Evolutionary conservation across 1,284 basidiomycete species (phyloP).

Genomic region (Erythrobasidium hasegawianum): DNA sequence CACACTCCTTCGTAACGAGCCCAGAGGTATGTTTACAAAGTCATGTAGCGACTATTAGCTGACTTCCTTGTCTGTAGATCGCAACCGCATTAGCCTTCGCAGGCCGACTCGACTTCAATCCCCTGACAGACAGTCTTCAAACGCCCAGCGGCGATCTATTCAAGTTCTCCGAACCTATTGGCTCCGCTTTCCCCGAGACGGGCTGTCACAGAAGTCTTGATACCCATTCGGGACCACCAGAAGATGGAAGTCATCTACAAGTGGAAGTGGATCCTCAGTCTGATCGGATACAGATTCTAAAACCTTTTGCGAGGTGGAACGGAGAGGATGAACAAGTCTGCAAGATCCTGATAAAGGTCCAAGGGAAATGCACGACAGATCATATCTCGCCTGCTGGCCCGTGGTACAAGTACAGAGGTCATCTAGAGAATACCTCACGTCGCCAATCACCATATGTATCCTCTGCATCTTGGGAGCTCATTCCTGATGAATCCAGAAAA

Average conservation of each 20-base stretch:
- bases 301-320: conserved; percentile 88
- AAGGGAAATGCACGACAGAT: conserved; percentile 89
- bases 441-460: conserved; percentile 89
- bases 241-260: conserved; percentile 72
- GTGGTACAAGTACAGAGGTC: conserved; percentile 99
- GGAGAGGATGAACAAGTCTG: conserved; percentile 85
- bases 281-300: conserved; percentile 89
- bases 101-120: conserved; percentile 93
- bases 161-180: conserved; percentile 87
- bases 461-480: neutral
- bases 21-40: conserved; percentile 68
- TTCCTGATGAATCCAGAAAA: too few relatives aligned
- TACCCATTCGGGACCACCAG: conserved; percentile 92
- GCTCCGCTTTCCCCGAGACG: conserved; percentile 84
- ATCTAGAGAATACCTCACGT: conserved; percentile 97
- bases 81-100: conserved; percentile 97
- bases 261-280: conserved; percentile 84
- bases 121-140: conserved; percentile 80
- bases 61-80: conserved; percentile 73
- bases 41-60: neutral
- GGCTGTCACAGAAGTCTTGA: conserved; percentile 95
- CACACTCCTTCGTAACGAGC: conserved; percentile 96
- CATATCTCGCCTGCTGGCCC: conserved; percentile 87
- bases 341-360: conserved; percentile 93
- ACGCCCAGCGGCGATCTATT: conserved; percentile 92